A percentile compares a stretch with the other conserved stretches of the same genome.
phyloP scores from a whole-genome alignment of 2,329 filamentous ascomycete species.

The Cordyceps militaris region DNA sequence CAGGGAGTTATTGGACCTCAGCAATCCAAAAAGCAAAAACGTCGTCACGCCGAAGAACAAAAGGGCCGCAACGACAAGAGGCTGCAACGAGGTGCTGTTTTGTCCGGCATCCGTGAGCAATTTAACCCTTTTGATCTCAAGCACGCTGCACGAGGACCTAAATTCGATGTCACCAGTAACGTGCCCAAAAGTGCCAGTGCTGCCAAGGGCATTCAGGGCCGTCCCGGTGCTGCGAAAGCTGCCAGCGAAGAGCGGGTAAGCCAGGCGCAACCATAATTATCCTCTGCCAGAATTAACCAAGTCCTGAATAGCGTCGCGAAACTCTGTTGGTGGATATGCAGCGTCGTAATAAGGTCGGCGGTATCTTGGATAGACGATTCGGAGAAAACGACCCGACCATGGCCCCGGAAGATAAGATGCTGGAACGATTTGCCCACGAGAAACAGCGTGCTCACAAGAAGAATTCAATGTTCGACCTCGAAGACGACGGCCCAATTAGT shows the following conservation, averaged over 20 bases:
- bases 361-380: conserved; percentile 86
- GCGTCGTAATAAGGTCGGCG: conserved; percentile 81
- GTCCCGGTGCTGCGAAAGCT: conserved; percentile 79
- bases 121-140: conserved; percentile 99
- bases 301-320: conserved; percentile 54
- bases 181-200: conserved; percentile 46
- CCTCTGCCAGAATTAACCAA: conserved; percentile 13
- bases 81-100: conserved; percentile 66
- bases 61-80: conserved; percentile 63
- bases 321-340: conserved; percentile 89
- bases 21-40: conserved; percentile 91
- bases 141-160: conserved; percentile 65
- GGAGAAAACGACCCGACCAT: conserved; percentile 93
- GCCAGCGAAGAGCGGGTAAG: conserved; percentile 75
- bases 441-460: conserved; percentile 74
- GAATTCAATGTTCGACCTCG: conserved; percentile 78
- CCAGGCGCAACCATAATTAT: not conserved
- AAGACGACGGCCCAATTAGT: conserved; percentile 61
- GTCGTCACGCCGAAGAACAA: conserved; percentile 60
- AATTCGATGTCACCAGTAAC: conserved; percentile 76
- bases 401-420: conserved; percentile 86
- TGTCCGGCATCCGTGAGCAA: conserved; percentile 83
- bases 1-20: conserved; percentile 87
- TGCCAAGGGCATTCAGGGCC: conserved; percentile 56
- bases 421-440: conserved; percentile 84